phyloP scores from a whole-genome alignment of 2,329 filamentous ascomycete genomes.

The Talaromyces amestolkiae region DNA sequence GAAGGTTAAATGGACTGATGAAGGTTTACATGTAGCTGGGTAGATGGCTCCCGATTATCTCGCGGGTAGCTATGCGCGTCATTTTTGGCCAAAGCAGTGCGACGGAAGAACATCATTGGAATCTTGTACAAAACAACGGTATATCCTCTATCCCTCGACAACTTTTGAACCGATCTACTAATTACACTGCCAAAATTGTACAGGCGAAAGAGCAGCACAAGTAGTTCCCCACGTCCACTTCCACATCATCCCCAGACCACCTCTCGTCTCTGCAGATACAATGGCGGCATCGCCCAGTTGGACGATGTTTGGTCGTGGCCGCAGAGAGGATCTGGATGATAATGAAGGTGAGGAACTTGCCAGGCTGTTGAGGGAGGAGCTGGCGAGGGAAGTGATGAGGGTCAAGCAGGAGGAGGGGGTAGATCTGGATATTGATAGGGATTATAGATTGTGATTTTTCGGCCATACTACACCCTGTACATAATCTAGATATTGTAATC shows the following conservation, averaged over 20 bases:
- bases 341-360: constrained; percentile 43
- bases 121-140: constrained; percentile 94
- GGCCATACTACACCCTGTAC: not conserved
- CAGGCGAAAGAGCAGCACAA: constrained; percentile 78
- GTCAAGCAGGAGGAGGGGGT: constrained; percentile 38
- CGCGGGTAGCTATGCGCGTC: constrained; percentile 68
- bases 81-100: constrained; percentile 54
- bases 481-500: not conserved
- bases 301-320: constrained; percentile 49
- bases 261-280: constrained; percentile 25
- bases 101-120: constrained; percentile 67
- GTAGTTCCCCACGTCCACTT: constrained; percentile 94
- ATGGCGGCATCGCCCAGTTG: constrained; percentile 31
- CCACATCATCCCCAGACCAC: constrained; percentile 82
- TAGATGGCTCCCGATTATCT: constrained; percentile 49
- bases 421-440: constrained; percentile 31
- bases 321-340: constrained; percentile 48
- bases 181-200: not conserved
- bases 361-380: constrained; percentile 35
- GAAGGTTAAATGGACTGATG: not conserved
- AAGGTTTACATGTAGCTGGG: constrained; percentile 34
- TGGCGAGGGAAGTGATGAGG: constrained; percentile 37
- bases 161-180: constrained; percentile 13
- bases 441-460: constrained; percentile 12
- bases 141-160: not conserved